These are phyloP conservation scores for Jamesozyma hellenica DNA, from an alignment of 805 yeast species.

Conservation along the genomic window DNA sequence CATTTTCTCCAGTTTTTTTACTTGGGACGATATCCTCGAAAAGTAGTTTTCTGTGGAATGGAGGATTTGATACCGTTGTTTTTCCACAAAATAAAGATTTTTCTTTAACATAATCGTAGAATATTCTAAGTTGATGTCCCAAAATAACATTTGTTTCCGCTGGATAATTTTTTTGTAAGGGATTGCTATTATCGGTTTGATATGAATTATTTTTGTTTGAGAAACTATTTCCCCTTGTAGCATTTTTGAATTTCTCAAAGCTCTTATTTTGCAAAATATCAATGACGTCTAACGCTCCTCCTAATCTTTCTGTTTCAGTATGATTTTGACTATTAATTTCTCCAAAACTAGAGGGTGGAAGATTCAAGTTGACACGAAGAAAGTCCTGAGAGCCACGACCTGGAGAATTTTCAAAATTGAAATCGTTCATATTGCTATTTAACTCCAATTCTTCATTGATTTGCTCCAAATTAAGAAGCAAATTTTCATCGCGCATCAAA, in stretches of 20 bases:
- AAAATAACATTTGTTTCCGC: slow-evolving; percentile 2
- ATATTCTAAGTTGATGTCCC: slow-evolving; percentile 21
- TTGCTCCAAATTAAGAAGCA: slow-evolving; percentile 21
- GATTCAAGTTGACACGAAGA: slow-evolving; percentile 17
- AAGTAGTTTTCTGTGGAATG: slow-evolving; percentile 13
- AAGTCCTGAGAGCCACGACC: slow-evolving; percentile 6
- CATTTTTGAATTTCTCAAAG: not conserved
- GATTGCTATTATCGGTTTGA: not conserved
- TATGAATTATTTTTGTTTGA: not conserved
- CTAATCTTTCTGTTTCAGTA: slow-evolving; percentile 8
- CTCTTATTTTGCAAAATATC: slow-evolving; percentile 14
- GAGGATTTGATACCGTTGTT: slow-evolving; percentile 11
- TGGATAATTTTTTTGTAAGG: not conserved
- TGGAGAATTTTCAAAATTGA: slow-evolving; percentile 1
- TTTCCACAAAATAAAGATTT: slow-evolving; percentile 16
- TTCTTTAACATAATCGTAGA: slow-evolving; percentile 23
- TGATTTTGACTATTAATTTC: slow-evolving; percentile 14
- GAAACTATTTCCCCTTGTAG: not conserved
- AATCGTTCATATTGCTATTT: slow-evolving; percentile 4
- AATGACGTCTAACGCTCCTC: slow-evolving; percentile 7
- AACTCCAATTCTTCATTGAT: slow-evolving; percentile 24
- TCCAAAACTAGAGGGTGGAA: slow-evolving; percentile 29
- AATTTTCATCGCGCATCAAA: slow-evolving; percentile 5
- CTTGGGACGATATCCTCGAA: slow-evolving; percentile 26
- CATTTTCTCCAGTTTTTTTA: slow-evolving; percentile 3